Percentiles rank a stretch among this genome's conserved stretches.
These are phyloP conservation scores for Cytospora paraplurivora DNA, from an alignment of 2,329 filamentous ascomycete species.

Conservation along the genomic window DNA sequence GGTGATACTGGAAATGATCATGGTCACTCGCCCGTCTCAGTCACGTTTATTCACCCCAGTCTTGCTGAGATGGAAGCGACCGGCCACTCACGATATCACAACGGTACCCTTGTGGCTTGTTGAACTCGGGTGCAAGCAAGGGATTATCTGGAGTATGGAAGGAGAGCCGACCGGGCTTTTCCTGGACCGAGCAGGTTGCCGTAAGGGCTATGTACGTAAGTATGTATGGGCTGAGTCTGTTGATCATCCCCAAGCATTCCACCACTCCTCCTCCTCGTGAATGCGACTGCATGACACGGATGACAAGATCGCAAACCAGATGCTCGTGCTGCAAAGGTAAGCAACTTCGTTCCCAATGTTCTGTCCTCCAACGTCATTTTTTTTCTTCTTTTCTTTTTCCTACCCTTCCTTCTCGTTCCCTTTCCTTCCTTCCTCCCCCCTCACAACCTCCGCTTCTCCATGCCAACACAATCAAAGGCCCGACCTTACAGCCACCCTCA, in stretches of 20 bases:
- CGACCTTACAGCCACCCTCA: neutral
- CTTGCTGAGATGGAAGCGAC: neutral
- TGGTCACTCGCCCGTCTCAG: neutral
- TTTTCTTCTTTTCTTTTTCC: conserved; percentile 28
- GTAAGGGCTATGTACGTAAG: neutral
- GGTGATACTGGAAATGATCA: neutral
- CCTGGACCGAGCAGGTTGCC: neutral
- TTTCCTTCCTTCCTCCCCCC: neutral
- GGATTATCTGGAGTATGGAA: neutral
- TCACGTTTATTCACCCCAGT: neutral
- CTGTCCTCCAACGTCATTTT: no score
- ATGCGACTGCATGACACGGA: neutral
- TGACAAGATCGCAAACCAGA: neutral
- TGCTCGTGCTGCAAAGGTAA: neutral
- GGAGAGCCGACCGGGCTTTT: neutral
- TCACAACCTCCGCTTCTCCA: neutral
- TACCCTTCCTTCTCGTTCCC: conserved; percentile 10
- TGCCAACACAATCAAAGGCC: neutral
- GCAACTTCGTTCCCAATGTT: no score
- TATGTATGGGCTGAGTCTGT: neutral
- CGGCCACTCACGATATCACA: neutral
- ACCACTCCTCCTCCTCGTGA: neutral
- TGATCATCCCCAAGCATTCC: neutral
- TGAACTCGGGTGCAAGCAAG: neutral
- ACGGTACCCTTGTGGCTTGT: neutral